Evolutionary conservation across 2,329 filamentous ascomycete genomes (phyloP), one percentile per base, ranked within the genome.

Genomic region (Penicillium sumatraense): DNA sequence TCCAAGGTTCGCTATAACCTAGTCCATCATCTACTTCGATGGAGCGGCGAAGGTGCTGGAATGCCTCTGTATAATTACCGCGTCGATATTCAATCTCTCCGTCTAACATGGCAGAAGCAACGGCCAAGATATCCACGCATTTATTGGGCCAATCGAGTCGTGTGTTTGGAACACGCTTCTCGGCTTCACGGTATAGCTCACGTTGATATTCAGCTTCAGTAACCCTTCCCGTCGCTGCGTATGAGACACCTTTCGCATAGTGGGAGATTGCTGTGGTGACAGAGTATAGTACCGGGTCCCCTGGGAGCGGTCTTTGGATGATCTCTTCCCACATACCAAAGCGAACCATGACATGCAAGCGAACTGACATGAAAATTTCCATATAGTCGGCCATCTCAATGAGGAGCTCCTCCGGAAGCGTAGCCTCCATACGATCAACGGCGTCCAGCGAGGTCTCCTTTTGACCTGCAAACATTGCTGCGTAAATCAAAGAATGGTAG

Each of bases 311-410:
- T 1, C 89, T 71, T 1, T 75, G 71, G 8, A 89, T 72, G 20
- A 92, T 78, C 1, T 90, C 86, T 0, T 84, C 66, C 90, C 90
- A 93, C 14, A 76, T 77, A 0, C 90, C 90, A 62, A 93, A 93
- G 0, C 90, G 84, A 41, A 93, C 80, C 14, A 90, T 76, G 1
- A 87, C 86, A 68, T 93, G 89, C 2, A 88, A 76, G 3, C 86
- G 82, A 69, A 90, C 85, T 1, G 83, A 81, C 3, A 89, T 72
- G 60, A 91, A 91, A 1, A 83, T 83, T 71, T 93, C 90, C 1
- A 92, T 76, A 85, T 88, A 92, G 70, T 92, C 88, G 1, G 89
- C 88, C 89, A 93, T 91, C 0, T 88, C 87, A 0, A 88, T 88
- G 0, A 93, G 77, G 3, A 92, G 71, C 0, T 82, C 81, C 50